Evolutionary conservation across 345 rosid species (phyloP).

Genomic region (Hypericum androsaemum): DNA sequence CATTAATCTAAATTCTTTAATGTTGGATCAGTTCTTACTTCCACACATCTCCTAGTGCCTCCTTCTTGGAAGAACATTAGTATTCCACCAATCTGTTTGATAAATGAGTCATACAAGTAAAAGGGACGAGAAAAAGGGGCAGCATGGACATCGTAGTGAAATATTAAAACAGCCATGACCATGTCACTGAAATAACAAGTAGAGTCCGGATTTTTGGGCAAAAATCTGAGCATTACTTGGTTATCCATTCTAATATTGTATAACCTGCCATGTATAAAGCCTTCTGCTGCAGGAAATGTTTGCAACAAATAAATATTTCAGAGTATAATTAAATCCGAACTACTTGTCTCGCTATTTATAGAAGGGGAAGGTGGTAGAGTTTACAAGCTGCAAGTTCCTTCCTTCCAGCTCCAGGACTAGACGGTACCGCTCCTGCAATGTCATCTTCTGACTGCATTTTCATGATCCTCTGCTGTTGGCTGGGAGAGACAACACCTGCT

Average conservation of each 20-base stretch:
- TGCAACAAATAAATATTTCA: conserved; percentile 33
- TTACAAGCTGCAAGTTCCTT: conserved; percentile 59
- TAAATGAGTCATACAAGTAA: conserved; percentile 9
- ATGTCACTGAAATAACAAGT: conserved; percentile 89
- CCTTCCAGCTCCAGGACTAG: conserved; percentile 26
- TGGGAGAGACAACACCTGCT: conserved; percentile 31
- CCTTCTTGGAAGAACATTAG: conserved; percentile 86
- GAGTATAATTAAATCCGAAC: conserved; percentile 10
- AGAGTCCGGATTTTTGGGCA: conserved; percentile 81
- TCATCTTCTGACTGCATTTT: conserved; percentile 34
- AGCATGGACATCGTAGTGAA: not conserved
- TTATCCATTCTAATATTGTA: conserved; percentile 95
- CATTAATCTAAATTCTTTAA: not conserved
- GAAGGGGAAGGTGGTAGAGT: conserved; percentile 12
- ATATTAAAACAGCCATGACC: conserved; percentile 36
- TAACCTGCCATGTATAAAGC: conserved; percentile 88
- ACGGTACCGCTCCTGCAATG: conserved; percentile 20
- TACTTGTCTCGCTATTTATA: not conserved
- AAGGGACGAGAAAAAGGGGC: not conserved
- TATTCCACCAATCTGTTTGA: conserved; percentile 84
- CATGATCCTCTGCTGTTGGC: conserved; percentile 34
- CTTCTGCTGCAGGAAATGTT: conserved; percentile 76
- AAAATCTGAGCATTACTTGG: conserved; percentile 76
- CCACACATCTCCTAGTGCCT: conserved; percentile 82
- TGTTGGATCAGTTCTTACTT: conserved; percentile 38